Conservation (phyloP, 768 basidiomycete species). For the Infundibulicybe gibba region DNA sequence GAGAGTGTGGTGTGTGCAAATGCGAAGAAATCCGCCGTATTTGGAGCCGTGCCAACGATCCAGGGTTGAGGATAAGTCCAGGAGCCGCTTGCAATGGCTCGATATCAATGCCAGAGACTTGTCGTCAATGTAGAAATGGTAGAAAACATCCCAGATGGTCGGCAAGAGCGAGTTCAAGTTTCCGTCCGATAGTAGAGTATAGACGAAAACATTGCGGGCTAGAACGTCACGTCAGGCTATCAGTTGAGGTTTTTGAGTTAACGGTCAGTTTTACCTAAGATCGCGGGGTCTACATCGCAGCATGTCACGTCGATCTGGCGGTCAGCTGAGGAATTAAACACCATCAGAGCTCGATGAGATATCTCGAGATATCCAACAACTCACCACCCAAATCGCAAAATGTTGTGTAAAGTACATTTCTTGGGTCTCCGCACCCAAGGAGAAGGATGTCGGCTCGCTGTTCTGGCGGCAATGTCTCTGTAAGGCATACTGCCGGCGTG, state of each 20-base stretch:
- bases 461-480: constrained; percentile 43
- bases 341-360: background rate
- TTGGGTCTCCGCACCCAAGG: constrained; percentile 55
- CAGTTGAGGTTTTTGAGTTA: too few species aligned
- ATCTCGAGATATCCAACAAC: constrained; percentile 11
- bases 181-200: constrained; percentile 37
- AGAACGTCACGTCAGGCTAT: background rate
- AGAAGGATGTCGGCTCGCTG: constrained; percentile 45
- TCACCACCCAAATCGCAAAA: constrained; percentile 17
- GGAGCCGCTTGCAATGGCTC: constrained; percentile 34
- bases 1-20: constrained; percentile 36
- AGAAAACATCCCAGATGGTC: constrained; percentile 43
- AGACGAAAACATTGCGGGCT: constrained; percentile 49
- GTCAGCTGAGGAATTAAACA: constrained; percentile 9
- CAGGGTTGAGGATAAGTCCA: constrained; percentile 25
- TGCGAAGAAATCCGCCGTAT: constrained; percentile 32
- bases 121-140: constrained; percentile 42
- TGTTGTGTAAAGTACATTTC: constrained; percentile 50
- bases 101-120: constrained; percentile 24
- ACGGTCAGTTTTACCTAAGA: constrained; percentile 30
- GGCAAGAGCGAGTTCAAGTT: constrained; percentile 7
- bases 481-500: constrained; percentile 49
- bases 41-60: constrained; percentile 33
- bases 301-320: constrained; percentile 45
- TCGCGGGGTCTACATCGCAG: constrained; percentile 44